Base-by-base conservation (phyloP, 2,329 filamentous ascomycete species). In the Aspergillus ustus region DNA sequence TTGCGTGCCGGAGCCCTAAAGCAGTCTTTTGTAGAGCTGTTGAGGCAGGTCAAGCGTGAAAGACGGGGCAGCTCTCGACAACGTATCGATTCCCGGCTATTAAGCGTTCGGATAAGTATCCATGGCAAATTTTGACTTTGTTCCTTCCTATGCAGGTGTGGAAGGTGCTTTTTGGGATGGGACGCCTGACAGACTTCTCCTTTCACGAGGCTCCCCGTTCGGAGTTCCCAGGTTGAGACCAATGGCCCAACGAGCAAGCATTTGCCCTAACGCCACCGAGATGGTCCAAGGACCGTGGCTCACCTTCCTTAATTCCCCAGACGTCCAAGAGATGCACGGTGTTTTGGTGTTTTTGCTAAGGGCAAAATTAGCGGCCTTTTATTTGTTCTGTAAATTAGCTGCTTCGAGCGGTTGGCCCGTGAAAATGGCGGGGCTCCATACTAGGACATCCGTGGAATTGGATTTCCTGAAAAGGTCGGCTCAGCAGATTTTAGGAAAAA, bases 391-490 rank as follows among this genome's bases (percentile, higher is more conserved):
- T 40, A 40, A 40, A 40, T 40, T 40, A 3, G 48, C 25, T 48
- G 50, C 60, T 37, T 50, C 44, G 34, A 45, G 22, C 31, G 25
- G 52, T 43, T 54, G 19, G 37, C 37, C 34, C 9, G 34, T 40
- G 34, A 15, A 40, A 40, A 15, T 11, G 29, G 25, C 13, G 54
- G 40, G 31, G 29, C 29, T 51, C 46, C 55, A 57, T 31, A 17
- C 53, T 28, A 28, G 29, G 25, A 44, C 43, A 57, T 49, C 64
- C 63, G 64, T 59, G 28, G 52, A 34, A 52, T 65, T 69, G 52
- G 43, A 52, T 67, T 69, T 29, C 66, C 59, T 45, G 60, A 67
- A 65, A 59, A 19, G 63, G 66, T 19, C 60, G 53, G 66, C 63
- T 61, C 65, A 64, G 59, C 59, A 52, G n/a, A 52, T 59, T 40